phyloP scores from a whole-genome alignment of 495 filamentous ascomycete species.

The Lophium mytilinum region DNA sequence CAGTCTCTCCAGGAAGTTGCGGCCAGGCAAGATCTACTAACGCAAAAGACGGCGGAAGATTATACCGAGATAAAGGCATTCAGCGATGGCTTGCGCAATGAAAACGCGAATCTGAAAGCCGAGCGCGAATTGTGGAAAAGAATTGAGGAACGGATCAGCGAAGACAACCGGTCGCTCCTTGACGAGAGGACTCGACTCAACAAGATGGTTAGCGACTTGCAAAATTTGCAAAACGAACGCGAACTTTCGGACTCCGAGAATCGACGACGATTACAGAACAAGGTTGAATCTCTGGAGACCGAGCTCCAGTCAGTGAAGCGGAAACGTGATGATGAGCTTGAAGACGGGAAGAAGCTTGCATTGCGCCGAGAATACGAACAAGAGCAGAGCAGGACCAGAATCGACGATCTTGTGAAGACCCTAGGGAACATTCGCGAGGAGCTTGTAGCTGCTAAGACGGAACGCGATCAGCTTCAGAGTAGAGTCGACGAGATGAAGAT shows the following conservation, averaged over 20 bases:
- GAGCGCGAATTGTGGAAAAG: constrained; percentile 87
- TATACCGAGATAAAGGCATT: constrained; percentile 75
- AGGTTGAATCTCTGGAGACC: constrained; percentile 65
- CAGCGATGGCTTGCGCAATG: constrained; percentile 78
- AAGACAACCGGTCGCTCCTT: constrained; percentile 75
- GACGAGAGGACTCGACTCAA: constrained; percentile 79
- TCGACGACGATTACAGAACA: constrained; percentile 65
- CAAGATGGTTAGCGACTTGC: constrained; percentile 65
- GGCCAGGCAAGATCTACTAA: constrained; percentile 80
- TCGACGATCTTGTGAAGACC: constrained; percentile 79
- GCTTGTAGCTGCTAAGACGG: constrained; percentile 71
- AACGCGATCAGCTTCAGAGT: constrained; percentile 76
- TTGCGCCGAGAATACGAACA: constrained; percentile 81
- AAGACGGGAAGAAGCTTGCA: constrained; percentile 69
- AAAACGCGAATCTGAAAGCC: constrained; percentile 85
- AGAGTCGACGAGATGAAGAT: constrained; percentile 81
- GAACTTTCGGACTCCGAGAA: constrained; percentile 77
- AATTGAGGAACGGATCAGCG: constrained; percentile 75
- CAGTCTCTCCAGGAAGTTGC: constrained; percentile 68
- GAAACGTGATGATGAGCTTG: constrained; percentile 74
- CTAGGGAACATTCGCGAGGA: constrained; percentile 74
- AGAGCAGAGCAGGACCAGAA: constrained; percentile 74
- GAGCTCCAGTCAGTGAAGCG: constrained; percentile 73
- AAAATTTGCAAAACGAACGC: constrained; percentile 82
- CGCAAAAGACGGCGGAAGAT: constrained; percentile 88